Base-by-base conservation (phyloP, 371 early-diverging fungal genomes). In the Mucor mucedo region DNA sequence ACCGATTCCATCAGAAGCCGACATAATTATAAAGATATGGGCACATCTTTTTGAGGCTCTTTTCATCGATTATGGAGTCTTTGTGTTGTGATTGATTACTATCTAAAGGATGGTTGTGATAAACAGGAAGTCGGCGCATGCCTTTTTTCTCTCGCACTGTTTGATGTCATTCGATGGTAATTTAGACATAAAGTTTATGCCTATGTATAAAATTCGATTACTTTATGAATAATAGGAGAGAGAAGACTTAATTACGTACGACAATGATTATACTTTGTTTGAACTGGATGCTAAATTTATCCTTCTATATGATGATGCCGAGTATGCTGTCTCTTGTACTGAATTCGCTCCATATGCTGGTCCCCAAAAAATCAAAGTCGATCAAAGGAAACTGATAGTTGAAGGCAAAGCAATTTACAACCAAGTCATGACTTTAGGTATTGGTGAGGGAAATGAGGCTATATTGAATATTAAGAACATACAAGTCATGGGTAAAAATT, bases 231-330 rank as follows among this genome's bases (percentile, higher is more conserved):
- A 49, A 52, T 55, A 48, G 55, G 50, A 56, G 14, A 56, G 55
- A 62, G 48, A 62, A 21, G 30, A 50, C 2, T 11, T 55, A 29
- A 35, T 2, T 55, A 55, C 55, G 16, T 40, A 35, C 41, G 27
- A 49, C 14, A 49, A 49, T 55, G 63, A 49, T n/a, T 5, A 41
- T 5, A 40, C 32, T n/a, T 55, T 62, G 2, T 62, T 62, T 55
- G 55, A 62, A 55, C 40, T 62, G 45, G 55, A 62, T 55, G 63
- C 62, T 16, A 62, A 62, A 40, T 49, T 62, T n/a, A 57, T 63
- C 11, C 52, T 56, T 3, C 42, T 63, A 5, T 63, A 50, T 9
- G 50, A 62, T 55, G 30, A 14, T 62, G 28, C 35, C 41, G 63
- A 62, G 40, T 62, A 55, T 32, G 56, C 63, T 49, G 33, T 62